phyloP scores from a whole-genome alignment of 106 monocot genomes.

The Cymbidium sinense region DNA sequence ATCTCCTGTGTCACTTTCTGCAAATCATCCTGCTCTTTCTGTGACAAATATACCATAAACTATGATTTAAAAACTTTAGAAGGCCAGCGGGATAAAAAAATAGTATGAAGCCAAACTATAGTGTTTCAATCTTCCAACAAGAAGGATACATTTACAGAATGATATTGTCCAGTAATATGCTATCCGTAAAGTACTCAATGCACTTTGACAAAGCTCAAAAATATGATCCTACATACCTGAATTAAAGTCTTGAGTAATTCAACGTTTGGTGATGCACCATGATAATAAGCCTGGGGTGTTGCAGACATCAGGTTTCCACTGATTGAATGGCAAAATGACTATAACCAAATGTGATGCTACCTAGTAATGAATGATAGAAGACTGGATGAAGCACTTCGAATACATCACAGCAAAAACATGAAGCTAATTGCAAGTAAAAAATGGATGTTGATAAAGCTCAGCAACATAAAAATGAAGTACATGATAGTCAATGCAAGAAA shows the following conservation, averaged over 20 bases:
- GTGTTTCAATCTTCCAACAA: background rate
- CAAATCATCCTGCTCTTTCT: constrained; percentile 58
- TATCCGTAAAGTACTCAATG: background rate
- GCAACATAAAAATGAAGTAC: background rate
- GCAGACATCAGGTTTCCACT: constrained; percentile 5
- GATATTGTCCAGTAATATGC: background rate
- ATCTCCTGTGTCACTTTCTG: constrained; percentile 58
- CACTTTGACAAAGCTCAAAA: background rate
- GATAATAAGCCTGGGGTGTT: background rate
- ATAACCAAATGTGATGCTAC: background rate
- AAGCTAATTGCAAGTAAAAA: background rate
- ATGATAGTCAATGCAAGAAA: background rate
- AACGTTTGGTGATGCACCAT: background rate
- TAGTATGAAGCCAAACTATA: background rate
- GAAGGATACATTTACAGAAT: background rate
- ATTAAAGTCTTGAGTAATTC: constrained; percentile 10
- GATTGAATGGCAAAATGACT: background rate
- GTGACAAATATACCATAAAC: constrained; percentile 6
- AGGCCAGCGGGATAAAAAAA: background rate
- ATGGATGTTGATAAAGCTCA: background rate
- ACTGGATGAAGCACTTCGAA: background rate
- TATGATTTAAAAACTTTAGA: background rate
- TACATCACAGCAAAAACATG: background rate
- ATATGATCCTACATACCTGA: constrained; percentile 4
- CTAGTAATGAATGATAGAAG: constrained; percentile 3